phyloP scores from a whole-genome alignment of 2,329 filamentous ascomycete genomes.

The Leptographium lundbergii region DNA sequence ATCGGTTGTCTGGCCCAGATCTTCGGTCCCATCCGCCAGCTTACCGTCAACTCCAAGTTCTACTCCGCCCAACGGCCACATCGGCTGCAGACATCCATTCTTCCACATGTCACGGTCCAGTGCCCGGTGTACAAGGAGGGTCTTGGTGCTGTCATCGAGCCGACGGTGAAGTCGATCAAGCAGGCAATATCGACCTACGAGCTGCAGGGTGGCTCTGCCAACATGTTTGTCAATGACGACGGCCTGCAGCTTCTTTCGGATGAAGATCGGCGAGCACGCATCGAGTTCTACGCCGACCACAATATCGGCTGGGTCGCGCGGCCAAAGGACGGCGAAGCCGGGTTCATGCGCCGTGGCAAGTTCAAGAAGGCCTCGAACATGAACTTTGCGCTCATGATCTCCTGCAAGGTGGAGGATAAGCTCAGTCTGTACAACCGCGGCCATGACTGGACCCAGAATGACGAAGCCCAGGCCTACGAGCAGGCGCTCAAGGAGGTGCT shows the following conservation, averaged over 20 bases:
- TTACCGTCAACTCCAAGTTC: conserved; percentile 67
- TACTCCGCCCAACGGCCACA: conserved; percentile 62
- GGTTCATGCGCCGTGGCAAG: conserved; percentile 51
- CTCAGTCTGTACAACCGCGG: conserved; percentile 43
- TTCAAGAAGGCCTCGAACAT: conserved; percentile 63
- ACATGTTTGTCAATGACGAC: conserved; percentile 67
- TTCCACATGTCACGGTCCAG: conserved; percentile 71
- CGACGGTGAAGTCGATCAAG: conserved; percentile 67
- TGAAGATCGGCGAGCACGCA: conserved; percentile 48
- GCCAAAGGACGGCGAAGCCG: conserved; percentile 49
- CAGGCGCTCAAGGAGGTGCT: conserved; percentile 52
- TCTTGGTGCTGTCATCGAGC: conserved; percentile 58
- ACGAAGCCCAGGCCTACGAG: conserved; percentile 56
- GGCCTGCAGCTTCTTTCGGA: conserved; percentile 56
- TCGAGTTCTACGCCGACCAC: conserved; percentile 57
- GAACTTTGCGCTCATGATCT: conserved; percentile 58
- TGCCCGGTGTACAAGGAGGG: conserved; percentile 85
- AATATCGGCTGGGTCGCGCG: conserved; percentile 59
- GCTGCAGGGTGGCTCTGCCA: conserved; percentile 63
- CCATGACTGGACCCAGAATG: conserved; percentile 52
- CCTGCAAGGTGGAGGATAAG: conserved; percentile 58
- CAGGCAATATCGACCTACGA: conserved; percentile 67
- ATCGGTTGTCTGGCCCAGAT: conserved; percentile 64
- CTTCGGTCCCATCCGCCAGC: conserved; percentile 61
- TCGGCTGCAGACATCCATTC: conserved; percentile 39